These are phyloP conservation scores for Calocybe cyanea DNA, from an alignment of 768 basidiomycete species.

Conservation along the genomic window DNA sequence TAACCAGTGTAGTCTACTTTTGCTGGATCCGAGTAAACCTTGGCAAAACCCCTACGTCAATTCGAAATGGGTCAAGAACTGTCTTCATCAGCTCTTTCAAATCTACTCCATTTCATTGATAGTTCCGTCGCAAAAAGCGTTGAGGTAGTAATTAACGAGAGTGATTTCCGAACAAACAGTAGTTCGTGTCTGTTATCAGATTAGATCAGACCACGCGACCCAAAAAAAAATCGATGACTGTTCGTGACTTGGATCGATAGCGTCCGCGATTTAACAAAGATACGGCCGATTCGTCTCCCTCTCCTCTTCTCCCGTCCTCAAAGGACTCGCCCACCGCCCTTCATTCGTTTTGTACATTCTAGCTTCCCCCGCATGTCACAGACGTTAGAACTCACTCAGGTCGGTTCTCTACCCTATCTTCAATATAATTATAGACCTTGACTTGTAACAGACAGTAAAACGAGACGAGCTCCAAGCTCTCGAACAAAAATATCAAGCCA, in stretches of 20 bases:
- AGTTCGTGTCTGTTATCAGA: not conserved
- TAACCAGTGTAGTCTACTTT: too few species aligned
- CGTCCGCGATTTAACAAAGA: slow-evolving; percentile 17
- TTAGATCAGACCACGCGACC: slow-evolving; percentile 12
- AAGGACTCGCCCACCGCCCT: slow-evolving; percentile 33
- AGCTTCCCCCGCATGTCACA: slow-evolving; percentile 43
- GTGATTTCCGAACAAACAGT: too few species aligned
- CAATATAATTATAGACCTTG: slow-evolving; percentile 6
- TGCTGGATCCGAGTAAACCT: too few species aligned
- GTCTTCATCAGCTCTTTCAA: too few species aligned
- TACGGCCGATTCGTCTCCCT: slow-evolving; percentile 17
- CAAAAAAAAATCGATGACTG: slow-evolving; percentile 3
- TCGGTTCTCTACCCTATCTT: slow-evolving; percentile 18
- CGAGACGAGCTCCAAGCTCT: slow-evolving; percentile 81
- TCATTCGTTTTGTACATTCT: slow-evolving; percentile 16
- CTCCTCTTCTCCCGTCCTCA: slow-evolving; percentile 23
- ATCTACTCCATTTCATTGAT: too few species aligned
- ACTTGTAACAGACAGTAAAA: slow-evolving; percentile 75
- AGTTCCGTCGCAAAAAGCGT: too few species aligned
- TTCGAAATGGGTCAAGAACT: too few species aligned
- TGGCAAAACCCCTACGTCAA: too few species aligned
- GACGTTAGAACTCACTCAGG: slow-evolving; percentile 66
- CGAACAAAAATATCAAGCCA: slow-evolving; percentile 80
- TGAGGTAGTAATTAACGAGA: too few species aligned
- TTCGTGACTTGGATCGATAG: slow-evolving; percentile 20